Percentiles rank a stretch among this genome's conserved stretches.
These are phyloP conservation scores for Scytalidium lignicola DNA, from an alignment of 2,329 filamentous ascomycete genomes.

Conservation along the genomic window DNA sequence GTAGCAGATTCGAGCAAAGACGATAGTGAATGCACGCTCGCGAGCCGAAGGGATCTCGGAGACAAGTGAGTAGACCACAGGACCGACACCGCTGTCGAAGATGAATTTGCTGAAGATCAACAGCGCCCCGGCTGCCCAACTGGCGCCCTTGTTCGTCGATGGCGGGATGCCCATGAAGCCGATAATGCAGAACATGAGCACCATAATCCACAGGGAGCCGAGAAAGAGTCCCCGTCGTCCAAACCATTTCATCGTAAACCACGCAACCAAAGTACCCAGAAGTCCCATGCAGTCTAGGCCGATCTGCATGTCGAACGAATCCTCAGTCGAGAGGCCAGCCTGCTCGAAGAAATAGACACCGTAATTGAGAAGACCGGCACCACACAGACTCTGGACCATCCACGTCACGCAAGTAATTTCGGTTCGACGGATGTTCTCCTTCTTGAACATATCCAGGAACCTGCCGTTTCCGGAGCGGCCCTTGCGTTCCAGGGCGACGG, in stretches of 20 bases:
- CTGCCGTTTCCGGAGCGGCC: not conserved
- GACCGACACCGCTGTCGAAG: conserved; percentile 81
- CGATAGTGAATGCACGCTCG: conserved; percentile 82
- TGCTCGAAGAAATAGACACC: conserved; percentile 54
- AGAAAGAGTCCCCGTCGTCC: conserved; percentile 4
- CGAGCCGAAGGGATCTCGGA: conserved; percentile 74
- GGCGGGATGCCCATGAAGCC: conserved; percentile 3
- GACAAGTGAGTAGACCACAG: conserved; percentile 60
- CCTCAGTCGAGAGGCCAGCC: conserved; percentile 41
- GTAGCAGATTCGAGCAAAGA: conserved; percentile 75
- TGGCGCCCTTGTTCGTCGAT: conserved; percentile 19
- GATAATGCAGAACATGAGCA: conserved; percentile 2
- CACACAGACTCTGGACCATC: conserved; percentile 53
- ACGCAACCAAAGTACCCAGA: conserved; percentile 37
- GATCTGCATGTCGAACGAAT: conserved; percentile 48
- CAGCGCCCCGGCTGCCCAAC: conserved; percentile 45
- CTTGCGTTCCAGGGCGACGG: conserved; percentile 14
- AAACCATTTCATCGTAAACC: conserved; percentile 4
- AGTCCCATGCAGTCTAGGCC: conserved; percentile 39
- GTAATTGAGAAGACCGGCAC: conserved; percentile 58
- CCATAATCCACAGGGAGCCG: conserved; percentile 2
- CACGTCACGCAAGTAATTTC: conserved; percentile 52
- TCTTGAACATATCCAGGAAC: conserved; percentile 45
- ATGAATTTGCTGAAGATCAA: conserved; percentile 75
- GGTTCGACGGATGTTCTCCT: conserved; percentile 40